These are phyloP conservation scores for Linum trigynum DNA, from an alignment of 345 rosid genomes.

Conservation along the genomic window DNA sequence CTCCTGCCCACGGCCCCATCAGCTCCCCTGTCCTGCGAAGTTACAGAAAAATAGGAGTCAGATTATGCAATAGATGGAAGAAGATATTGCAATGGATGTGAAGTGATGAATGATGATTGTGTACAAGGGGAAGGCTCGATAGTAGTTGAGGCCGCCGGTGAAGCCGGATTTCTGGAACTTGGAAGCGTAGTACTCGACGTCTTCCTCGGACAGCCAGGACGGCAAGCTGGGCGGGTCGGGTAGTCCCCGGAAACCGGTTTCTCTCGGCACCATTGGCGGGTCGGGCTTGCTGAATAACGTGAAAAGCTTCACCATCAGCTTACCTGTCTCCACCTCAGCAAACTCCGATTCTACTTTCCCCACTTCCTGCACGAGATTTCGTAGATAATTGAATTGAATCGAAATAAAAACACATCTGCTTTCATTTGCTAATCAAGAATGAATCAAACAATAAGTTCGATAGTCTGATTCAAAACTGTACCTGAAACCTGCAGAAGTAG, in stretches of 20 bases:
- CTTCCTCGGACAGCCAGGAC: slow-evolving; percentile 66
- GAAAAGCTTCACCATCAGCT: slow-evolving; percentile 35
- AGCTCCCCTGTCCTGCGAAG: not conserved
- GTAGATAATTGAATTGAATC: no score
- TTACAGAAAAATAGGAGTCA: no score
- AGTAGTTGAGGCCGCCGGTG: slow-evolving; percentile 76
- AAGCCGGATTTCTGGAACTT: slow-evolving; percentile 63
- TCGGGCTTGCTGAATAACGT: slow-evolving; percentile 26
- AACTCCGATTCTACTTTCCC: slow-evolving; percentile 68
- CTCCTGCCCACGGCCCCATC: not conserved
- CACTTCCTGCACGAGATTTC: slow-evolving; percentile 34
- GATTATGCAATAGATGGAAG: no score
- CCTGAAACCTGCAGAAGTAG: slow-evolving; percentile 5
- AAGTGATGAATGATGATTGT: slow-evolving; percentile 5
- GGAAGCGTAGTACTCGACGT: slow-evolving; percentile 44
- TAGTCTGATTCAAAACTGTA: no score
- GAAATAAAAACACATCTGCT: not conserved
- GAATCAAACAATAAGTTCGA: no score
- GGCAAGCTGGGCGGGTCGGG: slow-evolving; percentile 46
- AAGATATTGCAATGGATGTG: no score
- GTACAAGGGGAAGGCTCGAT: slow-evolving; percentile 21
- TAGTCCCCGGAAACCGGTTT: slow-evolving; percentile 40
- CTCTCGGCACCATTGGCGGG: slow-evolving; percentile 52
- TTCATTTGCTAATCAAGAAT: no score
- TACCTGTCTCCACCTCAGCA: slow-evolving; percentile 47